phyloP scores from a whole-genome alignment of 176 grass and related monocot species.

The Puccinellia tenuiflora region DNA sequence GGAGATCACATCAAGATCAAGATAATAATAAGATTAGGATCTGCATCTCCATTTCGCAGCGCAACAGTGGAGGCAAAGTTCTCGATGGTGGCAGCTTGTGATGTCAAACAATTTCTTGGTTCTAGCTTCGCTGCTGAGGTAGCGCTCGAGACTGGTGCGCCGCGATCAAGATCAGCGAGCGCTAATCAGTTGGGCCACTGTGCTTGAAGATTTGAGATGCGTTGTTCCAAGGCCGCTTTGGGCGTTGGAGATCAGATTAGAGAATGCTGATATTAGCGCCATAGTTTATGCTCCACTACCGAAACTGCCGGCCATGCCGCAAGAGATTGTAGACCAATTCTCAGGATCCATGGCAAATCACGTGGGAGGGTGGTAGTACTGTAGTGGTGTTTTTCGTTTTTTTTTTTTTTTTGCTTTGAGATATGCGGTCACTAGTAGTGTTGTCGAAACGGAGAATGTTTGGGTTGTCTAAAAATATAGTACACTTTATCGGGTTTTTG shows the following conservation, averaged over 20 bases:
- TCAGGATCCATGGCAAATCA: background rate
- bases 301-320: conserved; percentile 31
- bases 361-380: background rate
- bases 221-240: conserved; percentile 22
- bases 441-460: background rate
- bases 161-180: conserved; percentile 1
- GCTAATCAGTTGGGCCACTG: conserved; percentile 1
- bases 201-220: conserved; percentile 15
- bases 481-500: background rate
- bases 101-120: conserved; percentile 14
- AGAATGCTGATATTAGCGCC: background rate
- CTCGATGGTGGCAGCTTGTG: conserved; percentile 13
- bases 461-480: background rate
- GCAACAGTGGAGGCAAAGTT: background rate
- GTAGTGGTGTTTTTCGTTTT: background rate
- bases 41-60: background rate
- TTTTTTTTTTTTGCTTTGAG: background rate
- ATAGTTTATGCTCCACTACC: conserved; percentile 15
- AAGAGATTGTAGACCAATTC: background rate
- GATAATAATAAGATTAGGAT: background rate
- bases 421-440: background rate
- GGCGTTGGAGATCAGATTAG: conserved; percentile 11
- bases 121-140: background rate
- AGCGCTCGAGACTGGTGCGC: conserved; percentile 27
- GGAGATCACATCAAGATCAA: background rate